These are phyloP conservation scores for Globisporangium echinulatum DNA, from an alignment of 352 stramenopile genomes.

Conservation along the genomic window DNA sequence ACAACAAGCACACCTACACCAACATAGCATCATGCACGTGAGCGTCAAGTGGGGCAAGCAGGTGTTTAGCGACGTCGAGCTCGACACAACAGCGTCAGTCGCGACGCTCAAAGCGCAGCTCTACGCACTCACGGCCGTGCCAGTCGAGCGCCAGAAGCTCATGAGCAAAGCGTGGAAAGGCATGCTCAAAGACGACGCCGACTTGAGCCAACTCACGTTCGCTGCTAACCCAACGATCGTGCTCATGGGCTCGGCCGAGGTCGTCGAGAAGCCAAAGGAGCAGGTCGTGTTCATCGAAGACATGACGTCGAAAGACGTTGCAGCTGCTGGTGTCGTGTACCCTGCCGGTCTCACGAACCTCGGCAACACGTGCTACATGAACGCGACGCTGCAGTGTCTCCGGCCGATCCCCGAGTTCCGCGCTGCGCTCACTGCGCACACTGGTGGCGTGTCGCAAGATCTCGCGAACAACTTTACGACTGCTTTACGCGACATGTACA, in stretches of 20 bases:
- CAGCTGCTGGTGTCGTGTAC: constrained; percentile 73
- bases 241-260: constrained; percentile 93
- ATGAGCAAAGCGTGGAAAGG: constrained; percentile 89
- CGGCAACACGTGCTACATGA: constrained; percentile 92
- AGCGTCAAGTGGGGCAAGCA: constrained; percentile 88
- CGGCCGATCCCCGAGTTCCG: constrained; percentile 89
- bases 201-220: constrained; percentile 55
- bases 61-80: constrained; percentile 51
- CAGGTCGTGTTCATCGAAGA: constrained; percentile 85
- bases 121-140: constrained; percentile 74
- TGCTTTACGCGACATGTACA: constrained; percentile 77
- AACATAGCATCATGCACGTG: constrained; percentile 32
- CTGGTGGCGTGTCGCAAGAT: constrained; percentile 48
- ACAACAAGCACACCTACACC: not conserved
- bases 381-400: constrained; percentile 93
- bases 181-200: constrained; percentile 84
- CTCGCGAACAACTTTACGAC: constrained; percentile 68
- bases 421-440: constrained; percentile 57
- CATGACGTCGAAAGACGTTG: constrained; percentile 76
- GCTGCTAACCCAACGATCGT: constrained; percentile 69
- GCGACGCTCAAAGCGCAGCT: constrained; percentile 78
- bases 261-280: constrained; percentile 81
- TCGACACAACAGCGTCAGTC: constrained; percentile 65
- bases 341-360: constrained; percentile 92
- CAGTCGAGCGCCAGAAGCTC: constrained; percentile 83